Evolutionary conservation across 2,329 filamentous ascomycete species (phyloP), one percentile per base, ranked within the genome.

Genomic region (Parasarocladium wereldwijsianum): DNA sequence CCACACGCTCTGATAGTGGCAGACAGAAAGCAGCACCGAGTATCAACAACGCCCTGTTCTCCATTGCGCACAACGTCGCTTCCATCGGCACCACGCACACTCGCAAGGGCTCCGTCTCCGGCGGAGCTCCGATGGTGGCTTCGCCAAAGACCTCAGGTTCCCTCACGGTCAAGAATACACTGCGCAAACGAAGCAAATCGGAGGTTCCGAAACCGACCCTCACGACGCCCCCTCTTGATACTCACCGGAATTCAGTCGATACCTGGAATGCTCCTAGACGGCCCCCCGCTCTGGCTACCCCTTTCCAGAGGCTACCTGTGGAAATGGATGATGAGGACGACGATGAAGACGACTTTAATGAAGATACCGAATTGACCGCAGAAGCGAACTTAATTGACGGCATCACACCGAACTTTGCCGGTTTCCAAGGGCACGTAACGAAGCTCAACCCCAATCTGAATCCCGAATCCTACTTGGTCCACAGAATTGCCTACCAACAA

Each of bases 401-500:
- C 8, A 78, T 87, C 36, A 65, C 73, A 8, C 80, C 85, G 1
- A 85, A 72, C 12, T 55, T 76, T 15, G 68, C 75, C 35, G 85
- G 85, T 0, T 93, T 93, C 54, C 74, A 72, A 39, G 63, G 70
- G 15, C 79, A 93, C 44, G 68, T 87, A 12, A 55, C 73, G 26
- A 64, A 69, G 35, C 55, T 92, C 24, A 92, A 92, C 43, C 82
- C 83, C n/a, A 57, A 63, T 8, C 59, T 93, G 34, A 30, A 31
- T 24, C 58, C 39, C 7, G 60, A 63, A 7, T 54, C 44, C 18
- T 76, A 73, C 50, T 62, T 94, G 38, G 69, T 87, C 10, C 79
- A 90, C 17, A 75, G 85, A 26, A 79, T 93, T 40, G 81, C 80
- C 0, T 70, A 82, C 39, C 84, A 93, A 44, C 83, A 93, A 49